Conservation (phyloP, 2,329 filamentous ascomycete genomes). For the Trichoderma cornu-damae region DNA sequence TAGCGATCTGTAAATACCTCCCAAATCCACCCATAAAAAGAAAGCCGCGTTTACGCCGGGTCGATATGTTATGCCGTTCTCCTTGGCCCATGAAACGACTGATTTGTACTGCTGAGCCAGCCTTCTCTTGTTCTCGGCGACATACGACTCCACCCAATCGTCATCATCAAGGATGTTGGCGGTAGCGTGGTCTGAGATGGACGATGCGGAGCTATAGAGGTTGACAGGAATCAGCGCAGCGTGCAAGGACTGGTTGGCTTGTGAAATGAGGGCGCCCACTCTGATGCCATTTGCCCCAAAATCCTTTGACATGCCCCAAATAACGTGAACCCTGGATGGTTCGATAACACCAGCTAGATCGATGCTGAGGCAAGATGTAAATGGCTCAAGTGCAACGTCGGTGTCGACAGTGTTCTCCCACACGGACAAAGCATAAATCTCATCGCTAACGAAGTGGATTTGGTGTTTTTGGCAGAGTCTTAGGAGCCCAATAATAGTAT, state of each 20-base stretch:
- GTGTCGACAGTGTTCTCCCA: constrained; percentile 38
- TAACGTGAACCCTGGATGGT: constrained; percentile 44
- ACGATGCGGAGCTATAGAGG: constrained; percentile 43
- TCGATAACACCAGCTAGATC: constrained; percentile 42
- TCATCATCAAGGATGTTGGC: constrained; percentile 41
- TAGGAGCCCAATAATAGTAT: constrained; percentile 38
- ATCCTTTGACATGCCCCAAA: constrained; percentile 45
- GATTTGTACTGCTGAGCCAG: constrained; percentile 37
- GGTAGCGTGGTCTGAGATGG: constrained; percentile 37
- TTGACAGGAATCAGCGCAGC: constrained; percentile 33
- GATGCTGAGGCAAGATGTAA: constrained; percentile 45
- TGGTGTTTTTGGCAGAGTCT: constrained; percentile 42
- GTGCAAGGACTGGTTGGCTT: constrained; percentile 38
- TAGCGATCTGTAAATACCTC: constrained; percentile 25
- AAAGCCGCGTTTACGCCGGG: constrained; percentile 48
- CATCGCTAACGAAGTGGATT: constrained; percentile 48
- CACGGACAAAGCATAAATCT: constrained; percentile 48
- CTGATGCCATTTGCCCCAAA: constrained; percentile 54
- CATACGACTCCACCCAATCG: constrained; percentile 40
- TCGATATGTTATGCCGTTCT: constrained; percentile 40
- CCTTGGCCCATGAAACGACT: constrained; percentile 33
- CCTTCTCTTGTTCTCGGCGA: constrained; percentile 38
- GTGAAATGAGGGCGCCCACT: constrained; percentile 45
- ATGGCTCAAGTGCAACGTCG: constrained; percentile 28
- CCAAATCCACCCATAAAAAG: constrained; percentile 50